Percentiles rank a stretch among this genome's conserved stretches.
Conservation (phyloP, 106 monocot genomes). For the Iris macrosiphon region DNA sequence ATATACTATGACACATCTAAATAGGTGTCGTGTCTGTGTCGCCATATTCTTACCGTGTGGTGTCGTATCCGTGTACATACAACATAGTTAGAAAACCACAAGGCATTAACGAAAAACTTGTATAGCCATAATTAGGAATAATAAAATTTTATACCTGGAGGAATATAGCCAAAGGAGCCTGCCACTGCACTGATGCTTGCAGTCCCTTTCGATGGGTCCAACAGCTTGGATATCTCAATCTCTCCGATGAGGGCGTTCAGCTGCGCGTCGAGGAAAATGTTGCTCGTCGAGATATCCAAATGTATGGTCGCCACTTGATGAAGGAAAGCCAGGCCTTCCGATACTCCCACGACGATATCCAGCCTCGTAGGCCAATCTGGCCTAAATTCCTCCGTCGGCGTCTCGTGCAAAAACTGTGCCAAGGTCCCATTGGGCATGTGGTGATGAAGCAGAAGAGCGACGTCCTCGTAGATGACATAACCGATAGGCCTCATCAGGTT, state of each 20-base stretch:
- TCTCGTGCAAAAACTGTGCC: slow-evolving; percentile 40
- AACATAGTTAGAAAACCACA: no score
- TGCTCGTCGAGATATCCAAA: slow-evolving; percentile 72
- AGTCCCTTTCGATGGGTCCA: slow-evolving; percentile 92
- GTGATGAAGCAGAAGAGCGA: slow-evolving; percentile 68
- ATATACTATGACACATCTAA: no score
- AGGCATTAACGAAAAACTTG: no score
- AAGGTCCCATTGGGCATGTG: slow-evolving; percentile 74
- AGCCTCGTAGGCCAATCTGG: slow-evolving; percentile 65
- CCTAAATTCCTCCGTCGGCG: slow-evolving; percentile 1
- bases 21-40: no score
- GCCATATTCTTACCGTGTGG: no score
- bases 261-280: slow-evolving; percentile 58
- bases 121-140: no score
- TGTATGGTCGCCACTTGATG: slow-evolving; percentile 71
- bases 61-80: no score
- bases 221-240: slow-evolving; percentile 80
- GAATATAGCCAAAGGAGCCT: slow-evolving; percentile 90
- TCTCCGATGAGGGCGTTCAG: slow-evolving; percentile 70
- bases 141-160: slow-evolving; percentile 72
- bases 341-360: slow-evolving; percentile 48
- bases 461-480: slow-evolving; percentile 83
- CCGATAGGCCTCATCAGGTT: slow-evolving; percentile 76
- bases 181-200: slow-evolving; percentile 90
- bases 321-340: slow-evolving; percentile 77